Percentiles rank a stretch among this genome's conserved stretches.
These are phyloP conservation scores for Mycena metata DNA, from an alignment of 768 basidiomycete genomes.

Conservation along the genomic window DNA sequence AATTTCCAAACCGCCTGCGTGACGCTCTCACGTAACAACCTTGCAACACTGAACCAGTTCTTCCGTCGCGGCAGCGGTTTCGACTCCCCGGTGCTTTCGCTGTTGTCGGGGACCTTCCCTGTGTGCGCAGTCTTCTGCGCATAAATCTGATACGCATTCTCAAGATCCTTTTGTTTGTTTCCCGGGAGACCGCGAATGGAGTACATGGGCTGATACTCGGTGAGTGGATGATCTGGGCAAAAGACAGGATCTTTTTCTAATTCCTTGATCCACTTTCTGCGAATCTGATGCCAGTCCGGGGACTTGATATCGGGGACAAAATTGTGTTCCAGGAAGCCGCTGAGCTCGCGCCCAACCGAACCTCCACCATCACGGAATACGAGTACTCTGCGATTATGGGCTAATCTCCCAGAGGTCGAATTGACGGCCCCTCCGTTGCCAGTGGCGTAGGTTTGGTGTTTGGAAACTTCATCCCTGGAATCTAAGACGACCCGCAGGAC, in stretches of 20 bases:
- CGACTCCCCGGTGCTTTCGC: not conserved
- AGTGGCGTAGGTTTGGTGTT: constrained; percentile 8
- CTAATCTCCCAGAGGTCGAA: constrained; percentile 1
- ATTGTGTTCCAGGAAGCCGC: constrained; percentile 6
- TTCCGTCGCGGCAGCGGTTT: constrained; percentile 12
- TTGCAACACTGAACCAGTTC: constrained; percentile 13
- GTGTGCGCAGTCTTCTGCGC: constrained; percentile 8
- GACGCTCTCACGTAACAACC: constrained; percentile 7
- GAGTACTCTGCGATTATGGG: not conserved
- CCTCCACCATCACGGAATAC: constrained; percentile 21
- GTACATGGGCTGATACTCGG: constrained; percentile 10
- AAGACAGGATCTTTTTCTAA: constrained; percentile 30
- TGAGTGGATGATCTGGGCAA: constrained; percentile 22
- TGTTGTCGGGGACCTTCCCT: not conserved
- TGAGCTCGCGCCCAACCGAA: constrained; percentile 17
- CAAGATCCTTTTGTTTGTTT: not conserved
- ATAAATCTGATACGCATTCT: constrained; percentile 13
- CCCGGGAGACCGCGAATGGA: constrained; percentile 4
- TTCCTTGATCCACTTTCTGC: constrained; percentile 15
- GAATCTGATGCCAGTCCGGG: constrained; percentile 2
- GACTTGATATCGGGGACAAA: not conserved
- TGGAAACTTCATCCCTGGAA: constrained; percentile 4
- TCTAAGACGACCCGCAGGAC: constrained; percentile 4
- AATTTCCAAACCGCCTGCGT: constrained; percentile 7
- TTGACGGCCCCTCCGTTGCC: constrained; percentile 3